These are phyloP conservation scores for Rhizopogon sp. DNA, from an alignment of 768 basidiomycete species.

Conservation along the genomic window DNA sequence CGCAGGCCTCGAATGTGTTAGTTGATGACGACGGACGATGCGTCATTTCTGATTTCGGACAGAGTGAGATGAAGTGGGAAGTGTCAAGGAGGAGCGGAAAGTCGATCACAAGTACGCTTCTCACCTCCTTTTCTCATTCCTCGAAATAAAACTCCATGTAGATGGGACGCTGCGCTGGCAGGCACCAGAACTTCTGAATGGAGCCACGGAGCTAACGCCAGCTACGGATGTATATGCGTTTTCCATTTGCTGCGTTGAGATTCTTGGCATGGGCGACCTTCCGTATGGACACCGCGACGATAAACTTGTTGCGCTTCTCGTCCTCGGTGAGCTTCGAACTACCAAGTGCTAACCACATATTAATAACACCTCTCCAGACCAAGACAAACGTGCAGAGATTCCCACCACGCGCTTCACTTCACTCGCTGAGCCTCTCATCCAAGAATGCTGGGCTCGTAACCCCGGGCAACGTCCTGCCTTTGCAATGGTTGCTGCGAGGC, in stretches of 20 bases:
- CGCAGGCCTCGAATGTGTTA: conserved; percentile 70
- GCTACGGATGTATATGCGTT: conserved; percentile 68
- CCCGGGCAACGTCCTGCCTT: conserved; percentile 52
- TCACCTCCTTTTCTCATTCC: background rate
- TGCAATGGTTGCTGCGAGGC: conserved; percentile 36
- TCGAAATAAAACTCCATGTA: conserved; percentile 12
- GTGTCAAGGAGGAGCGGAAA: conserved; percentile 55
- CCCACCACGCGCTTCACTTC: conserved; percentile 33
- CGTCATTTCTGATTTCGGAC: conserved; percentile 79
- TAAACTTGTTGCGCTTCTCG: conserved; percentile 43
- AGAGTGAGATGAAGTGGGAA: conserved; percentile 75
- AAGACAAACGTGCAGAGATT: conserved; percentile 46
- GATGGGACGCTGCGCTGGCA: conserved; percentile 70
- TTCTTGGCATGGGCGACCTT: conserved; percentile 55
- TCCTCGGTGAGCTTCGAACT: conserved; percentile 37
- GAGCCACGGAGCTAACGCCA: conserved; percentile 40
- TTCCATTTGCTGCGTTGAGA: conserved; percentile 60
- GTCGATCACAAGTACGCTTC: conserved; percentile 39
- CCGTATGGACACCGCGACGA: conserved; percentile 55
- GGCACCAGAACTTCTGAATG: conserved; percentile 61
- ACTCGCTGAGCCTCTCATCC: conserved; percentile 39
- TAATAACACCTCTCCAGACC: conserved; percentile 28
- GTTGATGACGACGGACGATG: conserved; percentile 64
- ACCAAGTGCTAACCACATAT: conserved; percentile 11
- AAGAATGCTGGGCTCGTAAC: conserved; percentile 51